A percentile compares a stretch with the other conserved stretches of the same genome.
Conservation (phyloP, 2,329 filamentous ascomycete genomes). For the Verticillium isaacii region DNA sequence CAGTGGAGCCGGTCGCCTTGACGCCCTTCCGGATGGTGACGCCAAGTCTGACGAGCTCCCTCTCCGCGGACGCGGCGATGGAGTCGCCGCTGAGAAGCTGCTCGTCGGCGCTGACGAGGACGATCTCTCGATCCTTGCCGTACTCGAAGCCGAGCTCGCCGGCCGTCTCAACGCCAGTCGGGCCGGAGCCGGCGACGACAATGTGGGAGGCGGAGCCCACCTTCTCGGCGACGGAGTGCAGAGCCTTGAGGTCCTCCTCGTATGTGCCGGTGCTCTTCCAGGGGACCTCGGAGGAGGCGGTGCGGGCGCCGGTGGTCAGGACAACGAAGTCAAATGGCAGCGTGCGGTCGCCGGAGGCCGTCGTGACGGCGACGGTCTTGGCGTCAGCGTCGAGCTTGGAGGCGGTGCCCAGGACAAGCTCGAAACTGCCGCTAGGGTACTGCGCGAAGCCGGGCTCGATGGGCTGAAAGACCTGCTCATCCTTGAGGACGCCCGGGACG, state of each 20-base stretch:
- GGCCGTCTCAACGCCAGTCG: conserved; percentile 51
- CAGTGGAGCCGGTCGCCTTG: conserved; percentile 30
- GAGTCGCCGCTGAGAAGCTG: conserved; percentile 40
- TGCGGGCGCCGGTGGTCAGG: conserved; percentile 49
- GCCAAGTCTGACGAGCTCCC: conserved; percentile 47
- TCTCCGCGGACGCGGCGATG: conserved; percentile 33
- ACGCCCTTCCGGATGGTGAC: conserved; percentile 41
- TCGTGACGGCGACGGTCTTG: conserved; percentile 36
- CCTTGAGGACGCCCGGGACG: conserved; percentile 42
- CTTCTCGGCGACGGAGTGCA: conserved; percentile 34
- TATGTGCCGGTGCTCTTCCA: conserved; percentile 48
- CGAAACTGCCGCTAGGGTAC: conserved; percentile 43
- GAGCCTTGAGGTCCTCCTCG: conserved; percentile 33
- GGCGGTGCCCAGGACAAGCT: conserved; percentile 48
- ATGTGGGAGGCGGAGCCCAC: conserved; percentile 44
- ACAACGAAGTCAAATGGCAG: conserved; percentile 51
- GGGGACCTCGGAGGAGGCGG: conserved; percentile 33
- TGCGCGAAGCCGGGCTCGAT: conserved; percentile 43
- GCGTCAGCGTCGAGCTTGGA: conserved; percentile 31
- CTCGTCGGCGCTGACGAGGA: conserved; percentile 38
- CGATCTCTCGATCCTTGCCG: conserved; percentile 39
- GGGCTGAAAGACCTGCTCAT: conserved; percentile 45
- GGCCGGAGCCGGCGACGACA: conserved; percentile 51
- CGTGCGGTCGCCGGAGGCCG: conserved; percentile 19
- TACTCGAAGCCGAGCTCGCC: conserved; percentile 51